Base-by-base conservation (phyloP, 148 eudicot genomes). In the Simmondsia chinensis region DNA sequence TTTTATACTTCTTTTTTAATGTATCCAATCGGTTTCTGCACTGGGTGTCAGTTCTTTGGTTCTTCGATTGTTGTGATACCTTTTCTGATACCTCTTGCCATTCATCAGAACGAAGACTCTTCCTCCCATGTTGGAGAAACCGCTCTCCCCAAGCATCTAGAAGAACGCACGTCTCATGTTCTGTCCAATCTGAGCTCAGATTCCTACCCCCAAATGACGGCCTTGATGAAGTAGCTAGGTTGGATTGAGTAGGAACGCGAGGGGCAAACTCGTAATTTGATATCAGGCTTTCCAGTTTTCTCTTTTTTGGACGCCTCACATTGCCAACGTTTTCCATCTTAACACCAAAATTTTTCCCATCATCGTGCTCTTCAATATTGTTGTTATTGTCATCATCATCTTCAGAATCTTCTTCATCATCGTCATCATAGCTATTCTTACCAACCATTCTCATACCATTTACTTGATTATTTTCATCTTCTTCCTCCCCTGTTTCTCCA, bases 51-150 rank as follows among this genome's bases (percentile, higher is more conserved):
- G 80, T 69, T 47, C 85, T 74, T 18, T 69, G 75, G 3, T 77
- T 33, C 14, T 57, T 73, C 14, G 91, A 73, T 47, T 57, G 68
- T 24, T 58, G 87, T 9, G 77, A 61, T 14, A 85, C 86, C 33
- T 50, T 70, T 16, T 82, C 77, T 3, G 87, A 69, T 17, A 87
- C 93, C 61, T 82, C 96, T 54, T 63, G 77, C 96, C 96, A 86
- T 48, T 81, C 87, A 9, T 75, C 79, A 4, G 76, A 68, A 9
- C 79, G 59, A 20, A 86, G 77, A 49, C 87, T 82, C 63, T 82
- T 86, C 61, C 81, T 65, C 34, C 81, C 81, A 13, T 54, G 79
- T 39, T 61, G 67, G 7, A 78, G 57, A 40, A 78, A 86, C 50
- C 69, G 53, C 4, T 72, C 73, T 4, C 95, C 95, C 91, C 95